Evolutionary conservation across 2,329 filamentous ascomycete genomes (phyloP).

Genomic region (Penicillium oxalicum): DNA sequence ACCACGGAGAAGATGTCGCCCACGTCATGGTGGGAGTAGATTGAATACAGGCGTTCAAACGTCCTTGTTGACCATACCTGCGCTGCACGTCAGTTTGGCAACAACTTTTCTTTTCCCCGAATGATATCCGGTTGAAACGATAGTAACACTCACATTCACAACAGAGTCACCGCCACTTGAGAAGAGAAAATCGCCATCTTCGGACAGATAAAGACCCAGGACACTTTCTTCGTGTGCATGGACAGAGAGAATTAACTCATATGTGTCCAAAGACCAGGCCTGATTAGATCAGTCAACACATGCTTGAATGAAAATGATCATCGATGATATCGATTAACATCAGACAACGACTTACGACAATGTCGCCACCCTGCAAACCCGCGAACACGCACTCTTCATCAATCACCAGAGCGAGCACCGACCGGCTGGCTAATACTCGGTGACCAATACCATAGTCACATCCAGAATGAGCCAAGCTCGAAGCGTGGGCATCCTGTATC

Average conservation of each 20-base stretch:
- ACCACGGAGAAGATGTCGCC: constrained; percentile 95
- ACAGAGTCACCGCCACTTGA: constrained; percentile 91
- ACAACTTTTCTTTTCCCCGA: background rate
- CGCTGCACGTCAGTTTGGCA: constrained; percentile 8
- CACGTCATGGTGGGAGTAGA: constrained; percentile 89
- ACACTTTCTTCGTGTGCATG: constrained; percentile 90
- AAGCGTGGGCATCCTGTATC: constrained; percentile 15
- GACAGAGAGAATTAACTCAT: constrained; percentile 69
- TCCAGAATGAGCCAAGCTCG: constrained; percentile 15
- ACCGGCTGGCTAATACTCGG: constrained; percentile 38
- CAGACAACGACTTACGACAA: constrained; percentile 52
- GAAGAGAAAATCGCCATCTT: constrained; percentile 70
- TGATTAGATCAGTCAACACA: constrained; percentile 14
- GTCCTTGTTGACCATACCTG: constrained; percentile 74
- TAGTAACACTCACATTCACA: constrained; percentile 58
- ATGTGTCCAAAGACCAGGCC: constrained; percentile 84
- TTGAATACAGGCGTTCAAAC: constrained; percentile 73
- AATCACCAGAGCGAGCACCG: constrained; percentile 67
- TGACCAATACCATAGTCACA: constrained; percentile 38
- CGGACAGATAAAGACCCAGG: constrained; percentile 73
- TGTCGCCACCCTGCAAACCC: constrained; percentile 88
- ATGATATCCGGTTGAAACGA: background rate
- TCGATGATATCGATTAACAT: background rate
- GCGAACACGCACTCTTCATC: constrained; percentile 80
- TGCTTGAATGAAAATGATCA: background rate